Base-by-base conservation (phyloP, 148 eudicot species). In the Dysphania ambrosioides region DNA sequence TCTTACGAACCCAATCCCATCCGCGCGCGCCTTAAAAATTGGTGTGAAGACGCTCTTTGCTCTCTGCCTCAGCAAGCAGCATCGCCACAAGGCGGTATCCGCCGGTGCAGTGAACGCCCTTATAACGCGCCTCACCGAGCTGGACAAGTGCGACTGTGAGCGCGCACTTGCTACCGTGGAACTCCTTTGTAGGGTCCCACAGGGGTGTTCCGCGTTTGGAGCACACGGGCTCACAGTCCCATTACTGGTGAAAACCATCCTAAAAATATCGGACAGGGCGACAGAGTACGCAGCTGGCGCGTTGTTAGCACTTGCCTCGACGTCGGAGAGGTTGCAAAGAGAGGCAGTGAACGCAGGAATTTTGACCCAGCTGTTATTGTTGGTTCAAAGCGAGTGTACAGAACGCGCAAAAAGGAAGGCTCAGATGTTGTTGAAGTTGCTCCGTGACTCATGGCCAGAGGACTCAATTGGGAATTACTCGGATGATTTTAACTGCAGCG, bases 211-310 rank as follows among this genome's bases (percentile, higher is more conserved):
- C 32, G 91, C 92, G 59, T 86, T 93, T 31, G 92, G 82, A 0
- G 77, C 79, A 1, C 93, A 88, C 88, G 87, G 88, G 68, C 85
- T 89, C 57, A 83, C 92, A 6, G 90, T 88, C 2, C 94, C 90
- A 6, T 44, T 87, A 0, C 79, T 93, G 15, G 97, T 91, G 27
- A 91, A 82, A 68, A 83, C 80, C 0, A 82, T 91, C 0, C 70
- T 91, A 19, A 89, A 88, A 60, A 79, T 93, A 0, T 91, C 97
- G 7, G 94, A 89, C 4, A 82, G 97, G 2, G 97, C 98, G 41
- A 93, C 98, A 8, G 98, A 93, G 78, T 87, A 89, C 79, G 97
- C 97, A 0, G 90, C 94, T 32, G 98, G 98, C 13, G 86, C 94
- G 40, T 76, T 93, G 73, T 57, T 93, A 63, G 65, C 91, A 70